These are phyloP conservation scores for Colletotrichum sp. DNA, from an alignment of 2,329 filamentous ascomycete species.

Conservation along the genomic window DNA sequence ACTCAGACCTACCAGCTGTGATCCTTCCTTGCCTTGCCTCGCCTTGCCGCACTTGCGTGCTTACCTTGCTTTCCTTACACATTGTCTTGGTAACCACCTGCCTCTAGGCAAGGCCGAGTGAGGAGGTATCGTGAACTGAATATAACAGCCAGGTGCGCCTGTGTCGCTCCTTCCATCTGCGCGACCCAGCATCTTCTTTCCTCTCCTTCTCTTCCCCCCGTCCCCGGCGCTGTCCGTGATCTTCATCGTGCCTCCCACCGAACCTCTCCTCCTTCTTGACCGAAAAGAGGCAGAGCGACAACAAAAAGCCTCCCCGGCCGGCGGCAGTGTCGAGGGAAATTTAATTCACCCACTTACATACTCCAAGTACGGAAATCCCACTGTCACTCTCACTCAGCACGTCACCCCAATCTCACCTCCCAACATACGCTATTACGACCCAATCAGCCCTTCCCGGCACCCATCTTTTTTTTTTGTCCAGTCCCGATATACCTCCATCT, in stretches of 20 bases:
- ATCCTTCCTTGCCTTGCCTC: not conserved
- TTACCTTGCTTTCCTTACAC: not conserved
- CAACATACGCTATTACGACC: not conserved
- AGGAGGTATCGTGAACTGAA: not conserved
- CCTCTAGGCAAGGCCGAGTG: not conserved
- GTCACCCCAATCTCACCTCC: not conserved
- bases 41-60: not conserved
- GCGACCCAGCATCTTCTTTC: not conserved
- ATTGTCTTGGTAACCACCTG: not conserved
- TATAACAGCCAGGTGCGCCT: conserved; percentile 7
- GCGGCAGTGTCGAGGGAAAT: conserved; percentile 13
- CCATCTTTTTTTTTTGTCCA: not conserved
- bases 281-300: not conserved
- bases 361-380: not conserved
- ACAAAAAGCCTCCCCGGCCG: not conserved
- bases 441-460: not conserved
- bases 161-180: not conserved
- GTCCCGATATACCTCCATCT: conserved; percentile 12
- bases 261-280: not conserved
- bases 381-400: not conserved
- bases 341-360: not conserved
- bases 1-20: not conserved
- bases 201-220: not conserved
- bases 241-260: not conserved
- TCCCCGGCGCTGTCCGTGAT: not conserved